Conservation (phyloP, 768 basidiomycete genomes). For the Mycena rosella region DNA sequence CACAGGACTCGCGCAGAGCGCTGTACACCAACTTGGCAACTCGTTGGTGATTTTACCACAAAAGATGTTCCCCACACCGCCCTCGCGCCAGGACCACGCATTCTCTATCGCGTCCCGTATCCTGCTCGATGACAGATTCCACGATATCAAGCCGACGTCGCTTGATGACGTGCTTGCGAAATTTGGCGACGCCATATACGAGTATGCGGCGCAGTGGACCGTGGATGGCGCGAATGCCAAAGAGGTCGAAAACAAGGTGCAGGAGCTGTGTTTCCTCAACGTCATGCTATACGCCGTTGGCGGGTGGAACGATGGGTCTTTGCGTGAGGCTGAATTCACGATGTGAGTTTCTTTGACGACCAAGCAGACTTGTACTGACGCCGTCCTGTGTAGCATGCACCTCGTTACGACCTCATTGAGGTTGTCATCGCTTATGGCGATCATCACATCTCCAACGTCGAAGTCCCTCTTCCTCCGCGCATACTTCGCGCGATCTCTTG, state of each 20-base stretch:
- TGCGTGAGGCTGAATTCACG: not conserved
- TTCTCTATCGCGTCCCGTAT: constrained; percentile 69
- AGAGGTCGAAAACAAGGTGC: constrained; percentile 55
- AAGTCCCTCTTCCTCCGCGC: constrained; percentile 67
- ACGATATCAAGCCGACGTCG: constrained; percentile 30
- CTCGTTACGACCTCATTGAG: constrained; percentile 67
- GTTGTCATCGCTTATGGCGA: constrained; percentile 53
- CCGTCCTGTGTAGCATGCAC: constrained; percentile 63
- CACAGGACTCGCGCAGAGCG: constrained; percentile 68
- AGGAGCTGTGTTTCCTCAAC: constrained; percentile 12
- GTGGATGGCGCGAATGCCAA: constrained; percentile 49
- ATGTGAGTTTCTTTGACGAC: constrained; percentile 1
- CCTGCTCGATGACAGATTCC: constrained; percentile 60
- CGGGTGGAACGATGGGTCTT: not conserved
- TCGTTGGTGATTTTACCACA: constrained; percentile 12
- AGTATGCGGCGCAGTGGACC: constrained; percentile 60
- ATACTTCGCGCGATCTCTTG: constrained; percentile 66
- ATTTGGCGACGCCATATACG: constrained; percentile 55
- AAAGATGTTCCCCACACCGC: constrained; percentile 14
- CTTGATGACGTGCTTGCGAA: constrained; percentile 49
- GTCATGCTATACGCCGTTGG: constrained; percentile 6
- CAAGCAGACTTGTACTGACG: constrained; percentile 11
- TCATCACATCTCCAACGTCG: constrained; percentile 53
- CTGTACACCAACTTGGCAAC: constrained; percentile 55
- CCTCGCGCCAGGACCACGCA: constrained; percentile 49